These are phyloP conservation scores for Ustilago vetiveriae DNA, from an alignment of 1,284 basidiomycete species.

Conservation along the genomic window DNA sequence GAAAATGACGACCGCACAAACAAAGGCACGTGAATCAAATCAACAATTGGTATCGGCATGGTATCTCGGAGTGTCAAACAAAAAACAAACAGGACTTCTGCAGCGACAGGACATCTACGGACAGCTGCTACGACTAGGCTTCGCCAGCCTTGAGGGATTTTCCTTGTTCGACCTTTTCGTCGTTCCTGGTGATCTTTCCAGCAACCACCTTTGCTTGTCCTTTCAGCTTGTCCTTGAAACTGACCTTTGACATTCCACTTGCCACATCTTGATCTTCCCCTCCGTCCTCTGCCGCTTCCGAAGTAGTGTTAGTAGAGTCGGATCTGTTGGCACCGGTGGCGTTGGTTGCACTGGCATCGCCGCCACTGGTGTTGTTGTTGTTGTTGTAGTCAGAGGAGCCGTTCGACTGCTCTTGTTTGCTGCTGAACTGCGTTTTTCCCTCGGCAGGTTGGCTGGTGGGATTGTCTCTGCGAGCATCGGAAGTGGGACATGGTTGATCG, in stretches of 20 bases:
- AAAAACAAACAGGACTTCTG: too few species aligned
- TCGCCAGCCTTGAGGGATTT: slow-evolving; percentile 33
- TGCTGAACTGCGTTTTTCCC: slow-evolving; percentile 11
- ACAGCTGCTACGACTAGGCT: too few species aligned
- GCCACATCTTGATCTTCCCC: background rate
- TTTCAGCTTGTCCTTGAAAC: slow-evolving; percentile 36
- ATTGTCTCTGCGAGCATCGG: slow-evolving; percentile 11
- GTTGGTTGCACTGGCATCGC: too few species aligned
- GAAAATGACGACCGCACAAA: too few species aligned
- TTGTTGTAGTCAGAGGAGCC: background rate
- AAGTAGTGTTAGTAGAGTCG: background rate
- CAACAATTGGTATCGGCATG: too few species aligned
- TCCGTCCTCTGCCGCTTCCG: background rate
- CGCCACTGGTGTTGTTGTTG: background rate
- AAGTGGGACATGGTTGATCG: slow-evolving; percentile 26
- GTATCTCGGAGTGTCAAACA: too few species aligned
- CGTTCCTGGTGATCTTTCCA: slow-evolving; percentile 30
- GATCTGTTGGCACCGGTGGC: background rate
- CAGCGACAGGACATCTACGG: too few species aligned
- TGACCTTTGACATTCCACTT: slow-evolving; percentile 3
- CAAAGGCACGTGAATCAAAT: too few species aligned
- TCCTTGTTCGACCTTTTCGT: slow-evolving; percentile 28
- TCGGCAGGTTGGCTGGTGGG: slow-evolving; percentile 14
- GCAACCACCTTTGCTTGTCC: slow-evolving; percentile 41
- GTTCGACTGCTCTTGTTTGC: slow-evolving; percentile 1